Evolutionary conservation across 495 filamentous ascomycete species (phyloP).

Genomic region (Coniosporium apollinis): DNA sequence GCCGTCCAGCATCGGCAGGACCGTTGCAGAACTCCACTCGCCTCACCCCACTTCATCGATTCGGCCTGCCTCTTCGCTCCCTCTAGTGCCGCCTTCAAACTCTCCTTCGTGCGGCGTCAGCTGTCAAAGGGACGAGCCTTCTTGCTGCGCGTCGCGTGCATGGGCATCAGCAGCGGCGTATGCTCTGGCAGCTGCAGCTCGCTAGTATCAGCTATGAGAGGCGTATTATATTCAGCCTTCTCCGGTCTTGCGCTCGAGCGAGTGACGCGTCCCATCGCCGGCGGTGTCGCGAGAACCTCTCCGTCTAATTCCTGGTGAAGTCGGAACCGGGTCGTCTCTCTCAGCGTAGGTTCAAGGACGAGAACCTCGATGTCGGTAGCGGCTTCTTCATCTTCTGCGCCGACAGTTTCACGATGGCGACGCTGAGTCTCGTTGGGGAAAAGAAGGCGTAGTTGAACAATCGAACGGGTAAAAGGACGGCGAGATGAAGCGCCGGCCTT

Average conservation of each 20-base stretch:
- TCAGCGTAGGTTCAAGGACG: not conserved
- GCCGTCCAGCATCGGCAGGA: constrained; percentile 79
- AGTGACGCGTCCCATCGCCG: constrained; percentile 2
- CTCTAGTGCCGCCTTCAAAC: constrained; percentile 1
- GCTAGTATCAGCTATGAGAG: not conserved
- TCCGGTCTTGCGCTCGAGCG: constrained; percentile 1
- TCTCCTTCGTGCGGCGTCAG: constrained; percentile 13
- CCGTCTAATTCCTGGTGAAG: not conserved
- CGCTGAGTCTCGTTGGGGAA: constrained; percentile 43
- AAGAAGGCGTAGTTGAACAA: constrained; percentile 69
- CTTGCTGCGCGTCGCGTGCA: not conserved
- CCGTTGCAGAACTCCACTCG: constrained; percentile 61
- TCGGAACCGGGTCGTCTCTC: not conserved
- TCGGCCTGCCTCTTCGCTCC: constrained; percentile 4
- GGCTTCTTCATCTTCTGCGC: constrained; percentile 28
- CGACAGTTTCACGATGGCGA: constrained; percentile 14
- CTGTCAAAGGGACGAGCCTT: constrained; percentile 11
- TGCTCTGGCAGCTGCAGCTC: constrained; percentile 1
- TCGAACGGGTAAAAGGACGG: constrained; percentile 49
- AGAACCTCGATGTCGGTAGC: constrained; percentile 28
- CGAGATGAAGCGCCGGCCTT: constrained; percentile 13
- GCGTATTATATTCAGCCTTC: not conserved
- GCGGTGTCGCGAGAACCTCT: constrained; percentile 4
- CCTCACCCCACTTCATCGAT: constrained; percentile 1
- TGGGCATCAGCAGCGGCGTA: not conserved